These are phyloP conservation scores for Acanthamoeba castellanii DNA, from an alignment of 208 protist genomes.

Conservation along the genomic window DNA sequence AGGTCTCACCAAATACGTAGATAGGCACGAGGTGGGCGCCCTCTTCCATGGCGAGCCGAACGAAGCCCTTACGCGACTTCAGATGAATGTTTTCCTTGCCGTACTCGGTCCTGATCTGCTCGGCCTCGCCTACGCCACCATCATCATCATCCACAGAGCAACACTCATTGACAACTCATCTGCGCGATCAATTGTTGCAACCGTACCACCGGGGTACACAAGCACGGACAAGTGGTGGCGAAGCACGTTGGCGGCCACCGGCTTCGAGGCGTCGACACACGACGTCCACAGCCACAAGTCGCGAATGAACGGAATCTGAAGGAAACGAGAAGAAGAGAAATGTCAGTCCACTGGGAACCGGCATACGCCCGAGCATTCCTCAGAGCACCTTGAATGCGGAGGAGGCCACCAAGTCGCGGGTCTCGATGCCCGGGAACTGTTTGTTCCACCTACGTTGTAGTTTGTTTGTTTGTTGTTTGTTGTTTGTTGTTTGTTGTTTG, in stretches of 20 bases:
- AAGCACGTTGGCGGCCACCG: conserved; percentile 12
- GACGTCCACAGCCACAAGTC: conserved; percentile 61
- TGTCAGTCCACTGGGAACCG: neutral
- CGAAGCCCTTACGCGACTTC: conserved; percentile 43
- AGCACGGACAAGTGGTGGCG: conserved; percentile 18
- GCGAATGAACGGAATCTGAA: conserved; percentile 45
- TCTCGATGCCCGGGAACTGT: conserved; percentile 19
- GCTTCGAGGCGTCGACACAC: conserved; percentile 45
- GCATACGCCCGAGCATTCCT: no score
- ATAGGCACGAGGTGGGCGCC: conserved; percentile 22
- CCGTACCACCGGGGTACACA: conserved; percentile 43
- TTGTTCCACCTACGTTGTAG: conserved; percentile 17
- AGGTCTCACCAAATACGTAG: conserved; percentile 64
- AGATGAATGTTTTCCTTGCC: conserved; percentile 28
- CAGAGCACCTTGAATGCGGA: conserved; percentile 14
- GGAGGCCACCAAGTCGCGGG: conserved; percentile 45
- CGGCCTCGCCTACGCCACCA: neutral
- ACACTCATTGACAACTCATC: neutral
- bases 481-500: no score
- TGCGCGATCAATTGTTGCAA: neutral
- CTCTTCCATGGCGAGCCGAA: conserved; percentile 19
- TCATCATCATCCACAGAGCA: neutral
- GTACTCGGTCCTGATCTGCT: conserved; percentile 57
- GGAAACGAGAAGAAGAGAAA: neutral
- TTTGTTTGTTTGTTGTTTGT: no score